A percentile compares a stretch with the other conserved stretches of the same genome.
Conservation (phyloP, 306 rosid species). For the Sechiopsis laciniata region DNA sequence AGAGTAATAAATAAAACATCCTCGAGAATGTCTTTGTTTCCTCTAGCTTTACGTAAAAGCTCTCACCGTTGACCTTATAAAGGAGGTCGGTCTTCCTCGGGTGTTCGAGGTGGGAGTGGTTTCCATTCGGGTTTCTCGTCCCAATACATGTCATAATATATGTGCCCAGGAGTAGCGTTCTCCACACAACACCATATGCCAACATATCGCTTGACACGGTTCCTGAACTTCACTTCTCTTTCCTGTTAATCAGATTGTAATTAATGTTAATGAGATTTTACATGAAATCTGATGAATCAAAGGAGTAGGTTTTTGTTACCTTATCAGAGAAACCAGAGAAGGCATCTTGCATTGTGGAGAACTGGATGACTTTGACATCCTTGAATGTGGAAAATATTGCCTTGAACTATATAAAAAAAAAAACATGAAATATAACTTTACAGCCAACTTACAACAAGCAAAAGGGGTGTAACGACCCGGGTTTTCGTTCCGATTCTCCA, state of each 20-base stretch:
- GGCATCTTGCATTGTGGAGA: slow-evolving; percentile 86
- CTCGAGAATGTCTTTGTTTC: neutral
- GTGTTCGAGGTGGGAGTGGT: slow-evolving; percentile 71
- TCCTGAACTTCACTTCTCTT: slow-evolving; percentile 65
- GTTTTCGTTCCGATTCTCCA: no score
- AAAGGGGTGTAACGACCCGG: no score
- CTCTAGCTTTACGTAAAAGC: neutral
- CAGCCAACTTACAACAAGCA: neutral
- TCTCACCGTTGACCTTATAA: slow-evolving; percentile 33
- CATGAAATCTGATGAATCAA: neutral
- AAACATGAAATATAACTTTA: slow-evolving; percentile 24
- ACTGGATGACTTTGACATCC: slow-evolving; percentile 78
- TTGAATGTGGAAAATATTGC: slow-evolving; percentile 66
- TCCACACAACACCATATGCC: slow-evolving; percentile 97
- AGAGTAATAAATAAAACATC: neutral
- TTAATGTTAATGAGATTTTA: neutral
- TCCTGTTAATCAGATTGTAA: slow-evolving; percentile 33
- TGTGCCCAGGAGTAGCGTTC: slow-evolving; percentile 72
- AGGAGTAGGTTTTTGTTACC: slow-evolving; percentile 33
- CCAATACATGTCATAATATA: slow-evolving; percentile 93
- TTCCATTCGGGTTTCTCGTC: slow-evolving; percentile 95
- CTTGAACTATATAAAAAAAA: slow-evolving; percentile 55
- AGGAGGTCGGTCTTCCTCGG: slow-evolving; percentile 83
- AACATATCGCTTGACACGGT: slow-evolving; percentile 58
- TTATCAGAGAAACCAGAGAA: slow-evolving; percentile 62